These are phyloP conservation scores for Phytophthora ohioensis DNA, from an alignment of 352 stramenopile species.

Conservation along the genomic window DNA sequence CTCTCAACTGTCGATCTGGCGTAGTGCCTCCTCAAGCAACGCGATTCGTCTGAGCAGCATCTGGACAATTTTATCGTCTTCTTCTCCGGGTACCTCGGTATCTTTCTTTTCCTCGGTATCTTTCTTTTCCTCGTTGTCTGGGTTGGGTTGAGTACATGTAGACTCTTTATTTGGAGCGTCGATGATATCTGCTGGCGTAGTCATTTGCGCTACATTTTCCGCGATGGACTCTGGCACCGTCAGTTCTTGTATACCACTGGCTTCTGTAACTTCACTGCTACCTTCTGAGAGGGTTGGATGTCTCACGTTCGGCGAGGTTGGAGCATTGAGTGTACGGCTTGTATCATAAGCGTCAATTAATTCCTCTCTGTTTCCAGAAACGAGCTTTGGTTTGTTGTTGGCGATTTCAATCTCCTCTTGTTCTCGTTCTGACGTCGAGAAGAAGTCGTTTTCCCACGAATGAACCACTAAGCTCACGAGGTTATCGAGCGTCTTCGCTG, in stretches of 20 bases:
- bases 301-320: not conserved
- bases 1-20: constrained; percentile 37
- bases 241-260: not conserved
- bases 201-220: not conserved
- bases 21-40: constrained; percentile 55
- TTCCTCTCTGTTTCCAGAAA: not conserved
- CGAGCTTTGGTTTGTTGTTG: constrained; percentile 11
- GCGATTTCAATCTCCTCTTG: not conserved
- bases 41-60: constrained; percentile 56
- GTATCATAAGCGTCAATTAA: not conserved
- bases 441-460: constrained; percentile 52
- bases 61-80: constrained; percentile 49
- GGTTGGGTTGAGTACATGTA: not conserved
- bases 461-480: constrained; percentile 64
- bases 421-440: constrained; percentile 12
- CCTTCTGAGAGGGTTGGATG: not conserved
- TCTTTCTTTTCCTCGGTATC: constrained; percentile 27
- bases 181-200: not conserved
- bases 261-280: constrained; percentile 6
- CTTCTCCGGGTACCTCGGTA: constrained; percentile 20
- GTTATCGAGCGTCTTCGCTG: constrained; percentile 41
- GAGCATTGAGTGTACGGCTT: not conserved
- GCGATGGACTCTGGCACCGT: not conserved
- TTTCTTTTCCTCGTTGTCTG: constrained; percentile 26
- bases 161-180: not conserved